Base-by-base conservation (phyloP, 106 monocot genomes). In the Acorus calamus region DNA sequence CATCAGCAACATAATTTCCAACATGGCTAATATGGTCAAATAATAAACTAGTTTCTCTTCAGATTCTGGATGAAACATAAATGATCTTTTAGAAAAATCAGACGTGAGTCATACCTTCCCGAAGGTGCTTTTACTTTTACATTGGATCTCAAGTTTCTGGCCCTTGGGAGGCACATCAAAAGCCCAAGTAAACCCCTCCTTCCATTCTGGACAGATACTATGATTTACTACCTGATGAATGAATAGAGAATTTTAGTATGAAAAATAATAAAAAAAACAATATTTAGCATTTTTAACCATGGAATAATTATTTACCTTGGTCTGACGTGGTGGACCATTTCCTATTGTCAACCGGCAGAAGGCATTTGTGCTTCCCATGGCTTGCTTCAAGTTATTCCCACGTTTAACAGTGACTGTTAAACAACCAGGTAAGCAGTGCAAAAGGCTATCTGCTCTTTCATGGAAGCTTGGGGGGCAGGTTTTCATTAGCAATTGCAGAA, bases 301-400 rank as follows among this genome's bases (percentile, higher is more conserved):
- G 28, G 28, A 28, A 28, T 28, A 28, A 28, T 28, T 28, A 28
- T 28, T 11, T 74, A 92, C 92, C 82, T 89, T 81, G 42, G 89
- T 93, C 69, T 83, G 83, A 53, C 70, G 80, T 8, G 80, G 81
- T 58, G 89, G 85, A 4, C 80, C 69, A 67, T 86, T 84, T 68
- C 93, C 93, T 60, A 93, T 89, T 63, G 89, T 86, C 7, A 93
- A 60, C 63, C 61, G 73, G 70, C 93, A 93, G 63, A 86, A 93
- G 14, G 84, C 85, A 75, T 89, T 93, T 28, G 89, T 86, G 63
- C 76, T 83, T 42, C 88, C 93, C 79, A 93, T 85, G 3, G 89
- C 86, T 80, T 93, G 93, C 74, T 86, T 93, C 73, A 93, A 83
- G 71, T 88, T 88, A 67, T 77, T 85, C 52, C 85, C 93, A 42